Base-by-base conservation (phyloP, 176 grass and related monocot genomes). In the Poa pratensis region DNA sequence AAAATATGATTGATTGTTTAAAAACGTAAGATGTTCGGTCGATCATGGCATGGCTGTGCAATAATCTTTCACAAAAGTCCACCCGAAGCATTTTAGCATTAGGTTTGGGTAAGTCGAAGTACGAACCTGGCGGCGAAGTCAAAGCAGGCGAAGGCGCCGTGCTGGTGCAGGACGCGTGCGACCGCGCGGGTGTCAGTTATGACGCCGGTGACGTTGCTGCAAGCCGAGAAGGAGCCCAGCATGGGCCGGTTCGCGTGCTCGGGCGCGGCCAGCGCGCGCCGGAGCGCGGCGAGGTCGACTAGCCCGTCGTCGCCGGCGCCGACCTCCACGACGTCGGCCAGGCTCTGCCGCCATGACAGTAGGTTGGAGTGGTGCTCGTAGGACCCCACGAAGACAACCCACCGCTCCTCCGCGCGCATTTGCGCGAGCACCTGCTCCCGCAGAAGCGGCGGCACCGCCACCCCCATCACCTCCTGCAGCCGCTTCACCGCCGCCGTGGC, bases 301-400 rank as follows among this genome's bases (percentile, higher is more conserved):
- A 84, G 70, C 5, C 95, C 95, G 22, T 83, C 39, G 16, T 17
- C 75, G n/a, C 73, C 90, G 7, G 90, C 52, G 37, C 87, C 88
- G 34, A 97, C 37, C 78, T 93, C 90, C 6, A 97, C 87, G 63
- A 97, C 90, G 71, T 97, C 92, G 1, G 87, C 95, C 9, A 90
- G 73, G 95, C 86, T 93, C 52, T 74, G 90, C 9, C 95, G 68
- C 95, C 95, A 97, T 11, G 95, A 97, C 13, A 97, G 88, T 67
- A 97, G 88, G 88, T 97, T 97, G 28, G 94, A 97, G 69, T 97
- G 94, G 86, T 97, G 94, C 77, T 97, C 95, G 59, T 91, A 92
- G 9, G 92, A 90, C 5, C 95, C 95, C 6, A 92, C 76, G 69
- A 97, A 92, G 16, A 94, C 88, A 1, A 97, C 95, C 95, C 92